phyloP scores from a whole-genome alignment of 2,329 filamentous ascomycete genomes.

The Lizonia empirigonia region DNA sequence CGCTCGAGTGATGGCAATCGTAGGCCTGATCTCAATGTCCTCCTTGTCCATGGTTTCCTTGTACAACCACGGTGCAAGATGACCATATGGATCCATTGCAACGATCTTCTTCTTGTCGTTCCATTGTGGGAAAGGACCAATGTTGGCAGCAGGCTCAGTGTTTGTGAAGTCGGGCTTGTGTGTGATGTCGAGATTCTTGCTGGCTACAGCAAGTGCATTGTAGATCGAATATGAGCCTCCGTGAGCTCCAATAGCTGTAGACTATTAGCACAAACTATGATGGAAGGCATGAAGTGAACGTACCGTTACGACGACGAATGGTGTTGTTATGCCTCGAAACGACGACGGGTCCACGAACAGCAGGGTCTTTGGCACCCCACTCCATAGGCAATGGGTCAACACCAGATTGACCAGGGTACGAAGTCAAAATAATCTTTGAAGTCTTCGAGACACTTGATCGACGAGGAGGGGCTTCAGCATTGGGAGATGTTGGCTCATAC shows the following conservation, averaged over 20 bases:
- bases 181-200: constrained; percentile 82
- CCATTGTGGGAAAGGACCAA: constrained; percentile 92
- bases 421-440: constrained; percentile 73
- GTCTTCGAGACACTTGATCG: constrained; percentile 54
- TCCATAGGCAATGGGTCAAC: constrained; percentile 88
- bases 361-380: constrained; percentile 81
- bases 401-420: constrained; percentile 91
- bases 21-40: constrained; percentile 83
- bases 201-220: constrained; percentile 89
- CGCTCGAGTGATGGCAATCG: constrained; percentile 88
- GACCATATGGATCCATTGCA: constrained; percentile 93
- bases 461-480: constrained; percentile 42
- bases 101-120: constrained; percentile 91
- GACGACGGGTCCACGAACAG: constrained; percentile 81
- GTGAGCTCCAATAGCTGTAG: constrained; percentile 67
- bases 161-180: constrained; percentile 82
- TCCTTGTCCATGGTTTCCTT: constrained; percentile 78
- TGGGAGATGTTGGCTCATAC: constrained; percentile 46
- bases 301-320: constrained; percentile 80
- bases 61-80: constrained; percentile 83
- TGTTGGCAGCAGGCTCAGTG: constrained; percentile 87
- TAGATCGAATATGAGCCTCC: constrained; percentile 97
- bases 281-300: constrained; percentile 13
- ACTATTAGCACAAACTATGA: constrained; percentile 18
- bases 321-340: constrained; percentile 78